These are phyloP conservation scores for Fusarium irregulare DNA, from an alignment of 2,329 filamentous ascomycete species.

Conservation along the genomic window DNA sequence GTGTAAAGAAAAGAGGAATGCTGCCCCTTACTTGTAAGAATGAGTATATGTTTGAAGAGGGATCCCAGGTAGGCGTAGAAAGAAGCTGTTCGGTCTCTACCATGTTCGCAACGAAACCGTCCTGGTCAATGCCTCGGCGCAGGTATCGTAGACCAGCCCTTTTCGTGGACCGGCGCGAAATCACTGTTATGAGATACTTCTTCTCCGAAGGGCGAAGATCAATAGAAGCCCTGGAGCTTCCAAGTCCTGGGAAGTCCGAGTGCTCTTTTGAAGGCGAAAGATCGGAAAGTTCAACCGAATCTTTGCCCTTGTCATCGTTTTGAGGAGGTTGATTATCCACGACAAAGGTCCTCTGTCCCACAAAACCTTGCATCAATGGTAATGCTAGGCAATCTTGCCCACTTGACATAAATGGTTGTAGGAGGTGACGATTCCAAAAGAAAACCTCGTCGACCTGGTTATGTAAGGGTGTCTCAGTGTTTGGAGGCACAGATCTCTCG, in stretches of 20 bases:
- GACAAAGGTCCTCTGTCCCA: constrained; percentile 85
- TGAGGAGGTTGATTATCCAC: constrained; percentile 72
- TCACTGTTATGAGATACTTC: constrained; percentile 82
- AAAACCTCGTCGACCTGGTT: constrained; percentile 79
- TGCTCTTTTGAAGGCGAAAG: constrained; percentile 49
- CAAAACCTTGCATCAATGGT: constrained; percentile 92
- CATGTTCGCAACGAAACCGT: constrained; percentile 87
- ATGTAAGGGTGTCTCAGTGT: constrained; percentile 67
- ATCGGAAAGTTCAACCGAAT: constrained; percentile 60
- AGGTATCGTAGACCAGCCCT: constrained; percentile 91
- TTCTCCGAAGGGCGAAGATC: constrained; percentile 62
- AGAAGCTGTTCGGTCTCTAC: constrained; percentile 97
- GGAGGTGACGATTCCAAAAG: constrained; percentile 90
- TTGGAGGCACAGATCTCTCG: constrained; percentile 43
- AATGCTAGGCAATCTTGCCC: constrained; percentile 78
- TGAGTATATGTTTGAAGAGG: constrained; percentile 74
- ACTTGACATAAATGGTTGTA: constrained; percentile 78
- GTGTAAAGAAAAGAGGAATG: constrained; percentile 94
- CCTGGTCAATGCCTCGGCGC: constrained; percentile 88
- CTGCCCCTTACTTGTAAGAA: constrained; percentile 91
- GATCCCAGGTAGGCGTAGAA: constrained; percentile 74
- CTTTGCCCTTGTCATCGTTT: constrained; percentile 58
- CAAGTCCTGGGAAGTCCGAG: constrained; percentile 42
- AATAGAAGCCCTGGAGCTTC: constrained; percentile 47
- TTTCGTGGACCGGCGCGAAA: constrained; percentile 89